Evolutionary conservation across 176 grass and related monocot species (phyloP).

Genomic region (Rhipidocladum racemiflorum): DNA sequence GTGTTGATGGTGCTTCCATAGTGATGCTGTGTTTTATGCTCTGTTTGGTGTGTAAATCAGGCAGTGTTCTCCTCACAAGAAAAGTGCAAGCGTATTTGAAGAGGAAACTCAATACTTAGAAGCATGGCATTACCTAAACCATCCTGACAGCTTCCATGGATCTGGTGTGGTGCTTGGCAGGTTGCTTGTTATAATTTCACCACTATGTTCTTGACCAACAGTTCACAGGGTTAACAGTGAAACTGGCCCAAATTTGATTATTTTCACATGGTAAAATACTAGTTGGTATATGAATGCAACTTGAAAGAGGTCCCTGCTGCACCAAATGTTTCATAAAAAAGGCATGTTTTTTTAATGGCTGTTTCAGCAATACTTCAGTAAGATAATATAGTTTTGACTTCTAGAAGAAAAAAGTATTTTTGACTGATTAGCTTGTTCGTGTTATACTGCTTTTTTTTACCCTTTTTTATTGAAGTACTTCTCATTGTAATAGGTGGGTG

Average conservation of each 20-base stretch:
- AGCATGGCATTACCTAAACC: background rate
- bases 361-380: background rate
- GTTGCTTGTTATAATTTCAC: background rate
- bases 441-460: background rate
- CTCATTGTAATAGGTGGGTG: slow-evolving; percentile 61
- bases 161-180: background rate
- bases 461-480: background rate
- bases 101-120: background rate
- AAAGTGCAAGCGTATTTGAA: background rate
- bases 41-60: slow-evolving; percentile 14
- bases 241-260: background rate
- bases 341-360: slow-evolving; percentile 1
- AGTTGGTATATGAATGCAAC: background rate
- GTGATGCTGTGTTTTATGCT: background rate
- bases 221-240: slow-evolving; percentile 2
- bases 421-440: background rate
- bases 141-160: background rate
- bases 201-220: slow-evolving; percentile 9
- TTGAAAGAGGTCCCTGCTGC: background rate
- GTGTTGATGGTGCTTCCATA: background rate
- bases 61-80: background rate
- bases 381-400: slow-evolving; percentile 2
- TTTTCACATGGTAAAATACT: background rate
- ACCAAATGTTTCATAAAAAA: background rate
- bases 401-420: background rate